Percentiles rank a stretch among this genome's conserved stretches.
Conservation (phyloP, 2,329 filamentous ascomycete genomes). For the Ceratocystis harringtonii region DNA sequence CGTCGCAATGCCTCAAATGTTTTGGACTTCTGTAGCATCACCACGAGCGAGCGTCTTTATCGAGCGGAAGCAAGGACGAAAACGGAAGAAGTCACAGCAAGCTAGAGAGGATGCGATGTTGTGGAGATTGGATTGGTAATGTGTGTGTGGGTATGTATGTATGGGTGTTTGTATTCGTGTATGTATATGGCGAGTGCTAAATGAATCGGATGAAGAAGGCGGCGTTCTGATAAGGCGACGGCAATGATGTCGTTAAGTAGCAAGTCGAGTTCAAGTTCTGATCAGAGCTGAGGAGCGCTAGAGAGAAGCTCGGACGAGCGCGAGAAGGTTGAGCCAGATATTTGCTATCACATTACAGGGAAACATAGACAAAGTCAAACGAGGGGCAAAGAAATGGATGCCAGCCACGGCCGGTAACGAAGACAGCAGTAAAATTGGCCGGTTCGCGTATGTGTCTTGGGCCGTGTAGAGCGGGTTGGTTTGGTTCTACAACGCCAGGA, state of each 20-base stretch:
- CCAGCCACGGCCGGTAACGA: neutral
- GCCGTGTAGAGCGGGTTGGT: neutral
- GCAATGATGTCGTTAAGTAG: neutral
- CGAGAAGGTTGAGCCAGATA: neutral
- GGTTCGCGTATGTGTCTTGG: neutral
- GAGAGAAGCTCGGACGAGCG: neutral
- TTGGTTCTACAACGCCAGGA: too few species aligned
- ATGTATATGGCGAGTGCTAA: neutral
- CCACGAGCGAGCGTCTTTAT: neutral
- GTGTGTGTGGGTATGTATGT: neutral
- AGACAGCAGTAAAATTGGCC: neutral
- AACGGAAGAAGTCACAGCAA: neutral
- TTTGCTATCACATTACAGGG: neutral
- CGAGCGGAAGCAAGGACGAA: neutral
- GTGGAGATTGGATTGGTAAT: neutral
- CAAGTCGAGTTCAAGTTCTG: neutral
- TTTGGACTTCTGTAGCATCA: constrained; percentile 8
- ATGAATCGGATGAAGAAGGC: neutral
- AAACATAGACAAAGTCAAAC: neutral
- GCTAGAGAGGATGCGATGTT: neutral
- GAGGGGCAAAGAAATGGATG: neutral
- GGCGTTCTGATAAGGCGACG: neutral
- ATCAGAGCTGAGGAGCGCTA: neutral
- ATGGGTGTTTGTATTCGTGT: neutral
- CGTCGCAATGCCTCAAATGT: constrained; percentile 7